Percentiles rank a stretch among this genome's conserved stretches.
Evolutionary conservation across 768 basidiomycete species (phyloP).

Genomic region (Russula emetica): DNA sequence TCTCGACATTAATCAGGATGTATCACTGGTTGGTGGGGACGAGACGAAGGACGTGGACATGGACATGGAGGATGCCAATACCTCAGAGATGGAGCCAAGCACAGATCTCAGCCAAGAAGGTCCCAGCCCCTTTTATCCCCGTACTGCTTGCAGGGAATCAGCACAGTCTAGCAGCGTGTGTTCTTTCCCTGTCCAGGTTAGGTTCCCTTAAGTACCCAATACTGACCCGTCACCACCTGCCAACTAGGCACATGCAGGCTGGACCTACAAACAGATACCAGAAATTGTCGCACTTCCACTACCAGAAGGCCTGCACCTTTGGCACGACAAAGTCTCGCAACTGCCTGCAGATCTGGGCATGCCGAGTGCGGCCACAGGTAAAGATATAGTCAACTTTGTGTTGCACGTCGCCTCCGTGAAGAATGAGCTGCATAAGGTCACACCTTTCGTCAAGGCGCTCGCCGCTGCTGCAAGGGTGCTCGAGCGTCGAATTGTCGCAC

Average conservation of each 20-base stretch:
- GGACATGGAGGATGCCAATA: neutral
- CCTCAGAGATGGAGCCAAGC: neutral
- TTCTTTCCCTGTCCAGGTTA: neutral
- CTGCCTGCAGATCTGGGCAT: neutral
- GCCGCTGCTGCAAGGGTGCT: neutral
- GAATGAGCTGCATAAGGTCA: slow-evolving; percentile 3
- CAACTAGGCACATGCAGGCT: slow-evolving; percentile 6
- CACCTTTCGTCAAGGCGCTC: neutral
- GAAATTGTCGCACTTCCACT: neutral
- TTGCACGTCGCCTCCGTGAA: neutral
- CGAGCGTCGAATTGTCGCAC: slow-evolving; percentile 1
- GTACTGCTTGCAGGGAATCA: neutral
- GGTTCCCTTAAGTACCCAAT: neutral
- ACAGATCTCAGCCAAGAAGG: neutral
- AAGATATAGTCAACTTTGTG: neutral
- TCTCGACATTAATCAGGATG: neutral
- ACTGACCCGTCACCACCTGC: neutral
- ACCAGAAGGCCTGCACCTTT: neutral
- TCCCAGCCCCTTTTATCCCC: neutral
- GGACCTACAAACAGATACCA: slow-evolving; percentile 13
- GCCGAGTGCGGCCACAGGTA: neutral
- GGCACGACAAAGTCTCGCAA: neutral
- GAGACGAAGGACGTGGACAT: neutral
- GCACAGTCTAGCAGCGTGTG: neutral
- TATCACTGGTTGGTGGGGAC: neutral